These are phyloP conservation scores for Vitis rotundifolia DNA, from an alignment of 164 flowering plant genomes.

Conservation along the genomic window DNA sequence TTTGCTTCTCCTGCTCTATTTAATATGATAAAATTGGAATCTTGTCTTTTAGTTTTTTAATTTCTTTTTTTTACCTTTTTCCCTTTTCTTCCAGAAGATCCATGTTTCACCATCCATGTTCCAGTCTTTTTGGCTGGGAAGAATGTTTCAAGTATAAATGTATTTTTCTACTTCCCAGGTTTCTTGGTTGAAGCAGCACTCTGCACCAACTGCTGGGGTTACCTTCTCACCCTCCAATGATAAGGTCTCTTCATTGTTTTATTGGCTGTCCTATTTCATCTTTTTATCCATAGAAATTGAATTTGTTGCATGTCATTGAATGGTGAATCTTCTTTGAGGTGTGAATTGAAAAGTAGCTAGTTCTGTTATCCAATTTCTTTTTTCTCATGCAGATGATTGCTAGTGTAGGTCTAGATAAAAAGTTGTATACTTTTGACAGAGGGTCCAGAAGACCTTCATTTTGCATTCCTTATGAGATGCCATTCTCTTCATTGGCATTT, in stretches of 20 bases:
- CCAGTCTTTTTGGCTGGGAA: no score
- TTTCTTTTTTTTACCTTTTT: no score
- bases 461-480: conserved; percentile 78
- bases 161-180: conserved; percentile 34
- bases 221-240: conserved; percentile 94
- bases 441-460: conserved; percentile 68
- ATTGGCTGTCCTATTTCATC: background rate
- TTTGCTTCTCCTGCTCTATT: no score
- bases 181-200: conserved; percentile 97
- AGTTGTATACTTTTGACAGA: conserved; percentile 77
- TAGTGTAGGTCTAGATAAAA: conserved; percentile 90
- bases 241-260: conserved; percentile 54
- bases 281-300: background rate
- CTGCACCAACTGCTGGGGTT: conserved; percentile 94
- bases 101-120: no score
- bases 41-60: no score
- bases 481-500: conserved; percentile 89
- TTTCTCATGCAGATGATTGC: conserved; percentile 60
- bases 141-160: no score
- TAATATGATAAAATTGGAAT: no score
- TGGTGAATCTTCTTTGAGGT: background rate
- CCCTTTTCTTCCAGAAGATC: no score
- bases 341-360: background rate
- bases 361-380: background rate
- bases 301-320: background rate